Evolutionary conservation across 768 basidiomycete genomes (phyloP).

Genomic region (Cystofilobasidium ferigula): DNA sequence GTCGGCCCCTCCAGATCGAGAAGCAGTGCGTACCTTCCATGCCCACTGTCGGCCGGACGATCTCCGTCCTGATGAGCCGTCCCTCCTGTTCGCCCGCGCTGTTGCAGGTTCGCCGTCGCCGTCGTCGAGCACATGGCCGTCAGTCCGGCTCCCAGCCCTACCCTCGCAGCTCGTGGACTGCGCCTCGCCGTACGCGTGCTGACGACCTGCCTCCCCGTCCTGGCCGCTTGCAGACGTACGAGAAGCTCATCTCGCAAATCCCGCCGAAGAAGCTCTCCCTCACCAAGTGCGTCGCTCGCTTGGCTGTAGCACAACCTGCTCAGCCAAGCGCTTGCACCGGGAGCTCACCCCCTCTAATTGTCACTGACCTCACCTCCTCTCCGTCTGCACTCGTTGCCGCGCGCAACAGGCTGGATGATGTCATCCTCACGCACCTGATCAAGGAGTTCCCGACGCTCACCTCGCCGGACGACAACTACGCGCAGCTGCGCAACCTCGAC

Average conservation of each 20-base stretch:
- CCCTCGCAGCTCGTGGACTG: too few relatives aligned
- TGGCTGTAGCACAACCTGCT: not conserved
- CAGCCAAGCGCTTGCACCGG: not conserved
- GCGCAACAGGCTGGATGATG: conserved; percentile 63
- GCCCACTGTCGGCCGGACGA: not conserved
- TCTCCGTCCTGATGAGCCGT: conserved; percentile 21
- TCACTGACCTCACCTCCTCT: not conserved
- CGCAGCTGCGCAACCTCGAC: conserved; percentile 52
- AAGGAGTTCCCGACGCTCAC: conserved; percentile 67
- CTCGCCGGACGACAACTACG: conserved; percentile 36
- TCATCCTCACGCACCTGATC: conserved; percentile 69
- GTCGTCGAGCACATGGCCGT: conserved; percentile 95
- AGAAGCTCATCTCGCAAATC: conserved; percentile 79
- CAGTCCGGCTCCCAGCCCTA: conserved; percentile 33
- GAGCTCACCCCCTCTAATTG: not conserved
- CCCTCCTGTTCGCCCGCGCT: not conserved
- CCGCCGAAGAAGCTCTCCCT: conserved; percentile 63
- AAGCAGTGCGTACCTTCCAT: conserved; percentile 60
- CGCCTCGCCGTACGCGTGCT: too few relatives aligned
- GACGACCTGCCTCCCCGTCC: conserved; percentile 2
- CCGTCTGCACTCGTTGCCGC: not conserved
- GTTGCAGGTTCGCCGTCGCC: conserved; percentile 69
- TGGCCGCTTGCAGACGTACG: conserved; percentile 60
- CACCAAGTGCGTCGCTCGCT: conserved; percentile 52
- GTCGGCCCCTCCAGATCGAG: conserved; percentile 58